phyloP scores from a whole-genome alignment of 208 protist genomes.

The Trypanosoma mega region DNA sequence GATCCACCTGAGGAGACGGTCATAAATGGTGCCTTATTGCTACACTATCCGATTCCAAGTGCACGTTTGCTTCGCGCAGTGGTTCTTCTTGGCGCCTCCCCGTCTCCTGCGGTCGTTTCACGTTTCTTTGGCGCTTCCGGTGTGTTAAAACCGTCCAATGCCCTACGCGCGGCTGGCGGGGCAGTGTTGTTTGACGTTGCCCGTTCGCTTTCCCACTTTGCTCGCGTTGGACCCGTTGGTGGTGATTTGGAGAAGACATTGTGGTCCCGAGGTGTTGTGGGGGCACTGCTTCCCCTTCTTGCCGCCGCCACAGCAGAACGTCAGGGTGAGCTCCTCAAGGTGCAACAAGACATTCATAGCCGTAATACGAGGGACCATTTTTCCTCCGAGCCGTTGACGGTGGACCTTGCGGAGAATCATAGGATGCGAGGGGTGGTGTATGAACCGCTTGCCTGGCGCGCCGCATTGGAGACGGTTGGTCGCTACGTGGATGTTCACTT shows the following conservation, averaged over 20 bases:
- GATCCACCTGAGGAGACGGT: not conserved
- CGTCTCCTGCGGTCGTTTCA: conserved; percentile 28
- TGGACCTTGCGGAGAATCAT: too few species aligned
- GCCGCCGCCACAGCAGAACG: conserved; percentile 22
- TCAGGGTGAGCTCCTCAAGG: conserved; percentile 5
- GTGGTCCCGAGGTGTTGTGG: conserved; percentile 40
- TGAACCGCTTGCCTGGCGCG: conserved; percentile 63
- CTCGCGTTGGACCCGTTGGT: conserved; percentile 23
- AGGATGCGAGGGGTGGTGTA: conserved; percentile 17
- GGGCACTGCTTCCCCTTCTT: conserved; percentile 45
- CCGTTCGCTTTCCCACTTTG: conserved; percentile 60
- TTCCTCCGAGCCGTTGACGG: too few species aligned
- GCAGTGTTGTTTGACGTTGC: conserved; percentile 68
- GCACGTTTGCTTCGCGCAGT: conserved; percentile 55
- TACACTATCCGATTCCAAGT: conserved; percentile 36
- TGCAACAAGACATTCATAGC: too few species aligned
- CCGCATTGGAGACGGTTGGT: conserved; percentile 46
- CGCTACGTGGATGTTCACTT: conserved; percentile 51
- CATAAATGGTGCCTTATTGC: conserved; percentile 13
- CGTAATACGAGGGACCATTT: too few species aligned
- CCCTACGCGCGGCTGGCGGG: conserved; percentile 27
- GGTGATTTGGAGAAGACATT: conserved; percentile 20
- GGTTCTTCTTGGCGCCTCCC: conserved; percentile 56
- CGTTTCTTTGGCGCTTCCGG: conserved; percentile 26
- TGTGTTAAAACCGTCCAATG: not conserved